phyloP scores from a whole-genome alignment of 2,329 filamentous ascomycete species.

The Helotiales sp. region DNA sequence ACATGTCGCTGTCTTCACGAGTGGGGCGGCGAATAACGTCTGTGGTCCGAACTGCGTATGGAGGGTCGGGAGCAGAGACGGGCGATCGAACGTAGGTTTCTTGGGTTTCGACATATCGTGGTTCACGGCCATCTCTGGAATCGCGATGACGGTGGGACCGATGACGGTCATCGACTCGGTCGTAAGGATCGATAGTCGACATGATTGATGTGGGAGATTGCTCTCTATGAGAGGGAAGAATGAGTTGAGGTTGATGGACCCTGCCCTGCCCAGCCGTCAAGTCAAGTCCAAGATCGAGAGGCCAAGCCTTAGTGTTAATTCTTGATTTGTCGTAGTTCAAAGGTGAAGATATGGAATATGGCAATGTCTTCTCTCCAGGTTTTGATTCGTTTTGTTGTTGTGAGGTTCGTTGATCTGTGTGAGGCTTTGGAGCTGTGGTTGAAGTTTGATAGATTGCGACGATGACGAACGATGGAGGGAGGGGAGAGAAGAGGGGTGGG shows the following conservation, averaged over 20 bases:
- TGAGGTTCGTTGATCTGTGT: background rate
- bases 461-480: slow-evolving; percentile 1
- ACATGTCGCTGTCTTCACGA: slow-evolving; percentile 75
- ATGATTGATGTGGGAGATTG: slow-evolving; percentile 26
- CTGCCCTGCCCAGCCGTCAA: background rate
- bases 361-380: background rate
- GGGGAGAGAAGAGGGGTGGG: slow-evolving; percentile 2
- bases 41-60: slow-evolving; percentile 49
- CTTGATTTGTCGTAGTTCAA: background rate
- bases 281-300: background rate
- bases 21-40: slow-evolving; percentile 60
- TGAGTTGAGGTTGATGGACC: background rate
- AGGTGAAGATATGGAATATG: background rate
- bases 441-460: slow-evolving; percentile 5
- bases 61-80: slow-evolving; percentile 34
- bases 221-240: background rate
- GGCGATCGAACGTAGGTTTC: slow-evolving; percentile 43
- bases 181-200: slow-evolving; percentile 40
- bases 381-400: background rate
- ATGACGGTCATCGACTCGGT: slow-evolving; percentile 37
- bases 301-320: slow-evolving; percentile 2
- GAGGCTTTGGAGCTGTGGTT: background rate
- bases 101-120: slow-evolving; percentile 57
- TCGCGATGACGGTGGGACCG: slow-evolving; percentile 40
- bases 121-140: slow-evolving; percentile 50